Conservation (phyloP, 2,329 filamentous ascomycete species). For the Zymoseptoria pseudotritici region DNA sequence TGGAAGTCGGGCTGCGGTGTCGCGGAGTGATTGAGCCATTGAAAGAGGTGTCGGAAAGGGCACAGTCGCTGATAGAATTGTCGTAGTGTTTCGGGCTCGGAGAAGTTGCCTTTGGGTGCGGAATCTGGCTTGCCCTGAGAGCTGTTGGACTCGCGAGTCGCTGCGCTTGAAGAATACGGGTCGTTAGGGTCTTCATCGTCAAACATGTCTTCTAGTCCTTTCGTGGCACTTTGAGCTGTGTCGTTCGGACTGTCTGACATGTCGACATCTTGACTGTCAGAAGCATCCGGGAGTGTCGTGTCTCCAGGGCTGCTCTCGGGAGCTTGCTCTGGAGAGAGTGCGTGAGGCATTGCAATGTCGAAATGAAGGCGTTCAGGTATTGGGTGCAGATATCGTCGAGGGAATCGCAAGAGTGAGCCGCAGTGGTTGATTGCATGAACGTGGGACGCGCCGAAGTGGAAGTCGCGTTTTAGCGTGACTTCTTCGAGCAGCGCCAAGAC, state of each 20-base stretch:
- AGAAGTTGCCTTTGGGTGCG: constrained; percentile 31
- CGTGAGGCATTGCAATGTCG: constrained; percentile 37
- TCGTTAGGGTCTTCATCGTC: constrained; percentile 48
- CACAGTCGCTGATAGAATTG: constrained; percentile 95
- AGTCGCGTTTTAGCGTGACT: neutral
- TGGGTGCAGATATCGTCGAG: neutral
- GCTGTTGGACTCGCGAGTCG: constrained; percentile 37
- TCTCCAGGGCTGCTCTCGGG: constrained; percentile 26
- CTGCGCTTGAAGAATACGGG: constrained; percentile 51
- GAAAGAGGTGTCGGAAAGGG: constrained; percentile 88
- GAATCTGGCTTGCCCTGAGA: constrained; percentile 29
- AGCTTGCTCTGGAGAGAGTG: constrained; percentile 29
- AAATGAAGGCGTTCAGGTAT: neutral
- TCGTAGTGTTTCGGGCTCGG: constrained; percentile 78
- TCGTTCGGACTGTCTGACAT: constrained; percentile 10
- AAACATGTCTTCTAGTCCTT: constrained; percentile 51
- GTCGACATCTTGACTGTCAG: constrained; percentile 14
- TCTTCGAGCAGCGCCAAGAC: neutral
- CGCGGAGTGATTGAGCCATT: constrained; percentile 94
- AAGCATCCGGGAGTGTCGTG: constrained; percentile 28
- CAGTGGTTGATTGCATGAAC: neutral
- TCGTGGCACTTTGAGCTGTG: constrained; percentile 6
- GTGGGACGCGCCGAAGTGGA: neutral
- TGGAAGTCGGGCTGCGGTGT: constrained; percentile 80
- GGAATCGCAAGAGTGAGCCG: neutral